Percentiles rank a stretch among this genome's conserved stretches.
These are phyloP conservation scores for Mycena rebaudengoi DNA, from an alignment of 768 basidiomycete species.

Conservation along the genomic window DNA sequence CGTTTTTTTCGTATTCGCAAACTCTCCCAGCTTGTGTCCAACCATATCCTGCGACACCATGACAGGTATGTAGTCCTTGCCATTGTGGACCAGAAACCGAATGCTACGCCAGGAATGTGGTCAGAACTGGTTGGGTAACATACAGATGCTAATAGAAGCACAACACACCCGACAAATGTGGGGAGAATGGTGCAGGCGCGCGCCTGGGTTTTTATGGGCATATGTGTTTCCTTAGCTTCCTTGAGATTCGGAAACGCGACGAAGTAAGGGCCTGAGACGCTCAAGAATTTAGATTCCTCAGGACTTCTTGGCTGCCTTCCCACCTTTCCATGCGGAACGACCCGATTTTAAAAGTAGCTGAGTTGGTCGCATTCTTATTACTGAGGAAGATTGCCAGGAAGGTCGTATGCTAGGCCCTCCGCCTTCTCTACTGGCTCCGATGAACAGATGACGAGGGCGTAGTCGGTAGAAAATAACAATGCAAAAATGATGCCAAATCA, in stretches of 20 bases:
- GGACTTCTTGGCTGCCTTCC: slow-evolving; percentile 14
- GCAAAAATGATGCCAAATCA: no score
- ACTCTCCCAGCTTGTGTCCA: slow-evolving; percentile 97
- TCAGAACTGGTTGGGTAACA: background rate
- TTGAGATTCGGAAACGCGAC: slow-evolving; percentile 90
- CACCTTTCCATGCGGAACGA: slow-evolving; percentile 89
- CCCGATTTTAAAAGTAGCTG: slow-evolving; percentile 64
- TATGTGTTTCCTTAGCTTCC: slow-evolving; percentile 80
- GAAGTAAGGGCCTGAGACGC: slow-evolving; percentile 84
- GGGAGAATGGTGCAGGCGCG: slow-evolving; percentile 93
- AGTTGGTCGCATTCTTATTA: slow-evolving; percentile 74
- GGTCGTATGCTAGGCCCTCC: no score
- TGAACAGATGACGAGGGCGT: no score
- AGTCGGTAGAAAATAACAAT: no score
- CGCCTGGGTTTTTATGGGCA: slow-evolving; percentile 89
- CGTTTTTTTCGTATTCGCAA: slow-evolving; percentile 89
- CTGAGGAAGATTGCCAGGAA: no score
- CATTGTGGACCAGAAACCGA: slow-evolving; percentile 94
- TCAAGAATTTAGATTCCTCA: background rate
- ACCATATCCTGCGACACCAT: slow-evolving; percentile 96
- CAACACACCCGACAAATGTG: slow-evolving; percentile 90
- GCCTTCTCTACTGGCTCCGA: no score
- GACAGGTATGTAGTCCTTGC: slow-evolving; percentile 88
- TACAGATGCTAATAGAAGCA: background rate
- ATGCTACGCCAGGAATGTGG: slow-evolving; percentile 60